These are phyloP conservation scores for Falciphora oryzae DNA, from an alignment of 2,329 filamentous ascomycete species.

Conservation along the genomic window DNA sequence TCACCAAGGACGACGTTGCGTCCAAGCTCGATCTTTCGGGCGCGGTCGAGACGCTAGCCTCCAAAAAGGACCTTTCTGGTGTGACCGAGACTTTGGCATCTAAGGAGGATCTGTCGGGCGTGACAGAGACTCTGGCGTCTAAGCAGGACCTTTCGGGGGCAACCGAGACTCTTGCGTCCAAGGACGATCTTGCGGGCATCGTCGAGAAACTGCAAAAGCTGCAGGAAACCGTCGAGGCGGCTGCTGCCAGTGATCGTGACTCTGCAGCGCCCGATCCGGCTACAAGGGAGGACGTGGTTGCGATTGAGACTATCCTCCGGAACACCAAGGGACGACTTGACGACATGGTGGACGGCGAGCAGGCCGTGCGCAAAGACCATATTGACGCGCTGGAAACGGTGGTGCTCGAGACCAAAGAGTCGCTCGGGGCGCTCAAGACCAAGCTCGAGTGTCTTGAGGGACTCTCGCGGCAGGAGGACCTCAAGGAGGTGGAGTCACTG, in stretches of 20 bases:
- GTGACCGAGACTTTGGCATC: constrained; percentile 43
- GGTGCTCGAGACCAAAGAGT: constrained; percentile 69
- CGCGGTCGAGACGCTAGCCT: constrained; percentile 45
- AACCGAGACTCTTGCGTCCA: constrained; percentile 13
- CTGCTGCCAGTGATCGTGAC: constrained; percentile 20
- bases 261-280: constrained; percentile 41
- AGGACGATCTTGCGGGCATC: constrained; percentile 30
- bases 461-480: constrained; percentile 65
- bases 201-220: constrained; percentile 47
- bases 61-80: constrained; percentile 15
- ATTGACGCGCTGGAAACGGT: constrained; percentile 59
- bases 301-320: constrained; percentile 82
- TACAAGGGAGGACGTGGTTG: constrained; percentile 78
- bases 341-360: constrained; percentile 68
- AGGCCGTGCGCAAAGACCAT: constrained; percentile 61
- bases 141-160: constrained; percentile 10
- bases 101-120: constrained; percentile 18
- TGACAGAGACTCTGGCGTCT: constrained; percentile 42
- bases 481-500: constrained; percentile 69
- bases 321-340: constrained; percentile 88
- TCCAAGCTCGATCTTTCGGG: constrained; percentile 26
- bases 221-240: constrained; percentile 29
- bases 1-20: constrained; percentile 6
- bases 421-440: constrained; percentile 42
- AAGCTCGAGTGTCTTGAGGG: constrained; percentile 35